Conservation (phyloP, 768 basidiomycete species). For the Macrocybe gigantea region DNA sequence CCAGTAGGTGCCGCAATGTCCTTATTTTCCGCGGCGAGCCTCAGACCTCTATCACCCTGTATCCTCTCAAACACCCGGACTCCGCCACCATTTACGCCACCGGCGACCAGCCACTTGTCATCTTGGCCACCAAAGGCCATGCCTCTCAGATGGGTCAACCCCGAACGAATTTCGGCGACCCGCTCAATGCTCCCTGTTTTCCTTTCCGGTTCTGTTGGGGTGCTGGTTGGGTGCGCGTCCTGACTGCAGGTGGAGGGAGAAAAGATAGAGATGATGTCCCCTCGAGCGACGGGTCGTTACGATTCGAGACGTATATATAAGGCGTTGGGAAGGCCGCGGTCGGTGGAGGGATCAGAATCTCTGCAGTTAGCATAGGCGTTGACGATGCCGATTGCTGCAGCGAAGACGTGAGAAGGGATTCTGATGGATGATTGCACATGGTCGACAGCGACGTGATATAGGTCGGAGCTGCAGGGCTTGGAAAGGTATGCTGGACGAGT, state of each 20-base stretch:
- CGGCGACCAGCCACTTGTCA: slow-evolving; percentile 56
- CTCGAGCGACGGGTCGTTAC: slow-evolving; percentile 61
- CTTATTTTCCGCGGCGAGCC: slow-evolving; percentile 41
- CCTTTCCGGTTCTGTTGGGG: too few species aligned
- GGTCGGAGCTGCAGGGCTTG: slow-evolving; percentile 32
- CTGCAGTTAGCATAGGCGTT: slow-evolving; percentile 57
- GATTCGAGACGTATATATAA: slow-evolving; percentile 70
- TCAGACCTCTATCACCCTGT: slow-evolving; percentile 51
- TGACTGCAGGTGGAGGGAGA: slow-evolving; percentile 24
- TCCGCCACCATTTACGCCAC: slow-evolving; percentile 58
- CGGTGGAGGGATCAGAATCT: slow-evolving; percentile 56
- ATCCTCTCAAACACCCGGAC: slow-evolving; percentile 67
- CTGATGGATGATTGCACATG: slow-evolving; percentile 32
- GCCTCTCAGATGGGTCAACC: slow-evolving; percentile 64
- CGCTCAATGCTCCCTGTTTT: slow-evolving; percentile 28
- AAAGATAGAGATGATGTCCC: slow-evolving; percentile 77
- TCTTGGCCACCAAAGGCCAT: slow-evolving; percentile 63
- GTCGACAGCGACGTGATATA: slow-evolving; percentile 42
- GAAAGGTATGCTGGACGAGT: slow-evolving; percentile 48
- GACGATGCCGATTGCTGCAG: too few species aligned
- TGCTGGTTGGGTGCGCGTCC: too few species aligned
- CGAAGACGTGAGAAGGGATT: too few species aligned
- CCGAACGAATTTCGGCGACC: slow-evolving; percentile 60
- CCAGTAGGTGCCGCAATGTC: slow-evolving; percentile 42
- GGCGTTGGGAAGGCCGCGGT: slow-evolving; percentile 45